Evolutionary conservation across 2,329 filamentous ascomycete species (phyloP), one percentile per base, ranked within the genome.

Genomic region (Fusarium oligoseptatum): DNA sequence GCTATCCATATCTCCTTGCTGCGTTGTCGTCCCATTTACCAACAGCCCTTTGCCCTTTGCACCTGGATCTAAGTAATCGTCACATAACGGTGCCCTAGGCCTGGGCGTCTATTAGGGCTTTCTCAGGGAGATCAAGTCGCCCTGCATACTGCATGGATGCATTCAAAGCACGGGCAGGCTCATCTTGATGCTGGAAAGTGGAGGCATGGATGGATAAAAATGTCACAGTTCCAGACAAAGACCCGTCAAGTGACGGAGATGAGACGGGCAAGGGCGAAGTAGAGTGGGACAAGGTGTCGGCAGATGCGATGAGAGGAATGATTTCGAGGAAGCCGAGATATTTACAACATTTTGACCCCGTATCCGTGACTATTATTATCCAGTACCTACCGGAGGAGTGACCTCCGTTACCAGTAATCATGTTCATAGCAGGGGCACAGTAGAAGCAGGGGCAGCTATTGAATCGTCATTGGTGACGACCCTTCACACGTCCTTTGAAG

Each of bases 191-290:
- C 34, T 62, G 24, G 36, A 22, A 37, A 64, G 60, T 55, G 45
- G 60, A 64, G 60, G n/a, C 45, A 55, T 20, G 45, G 45, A 27
- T 48, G 45, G 34, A 55, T 52, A 64, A 32, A 64, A 64, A 56
- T 64, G 37, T 52, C 37, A 41, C 45, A 24, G 27, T 55, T 52
- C 60, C 60, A 55, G 24, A 20, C 34, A 17, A 9, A 52, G 43
- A 14, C 22, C 60, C 39, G 27, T 29, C 32, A 60, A 61, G 41
- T 32, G 32, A 61, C 15, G 58, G 56, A 61, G 58, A 61, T 61
- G 58, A 61, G 37, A 41, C 22, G 17, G 41, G 17, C 34, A 60
- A 45, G 37, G 58, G 24, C 50, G 27, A 55, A 55, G 27, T 32
- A 55, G 50, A 55, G 50, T 55, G 50, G 50, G 50, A 55, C 50